Conservation (phyloP, 805 yeast genomes). For the Yamadazyma kitorensis region DNA sequence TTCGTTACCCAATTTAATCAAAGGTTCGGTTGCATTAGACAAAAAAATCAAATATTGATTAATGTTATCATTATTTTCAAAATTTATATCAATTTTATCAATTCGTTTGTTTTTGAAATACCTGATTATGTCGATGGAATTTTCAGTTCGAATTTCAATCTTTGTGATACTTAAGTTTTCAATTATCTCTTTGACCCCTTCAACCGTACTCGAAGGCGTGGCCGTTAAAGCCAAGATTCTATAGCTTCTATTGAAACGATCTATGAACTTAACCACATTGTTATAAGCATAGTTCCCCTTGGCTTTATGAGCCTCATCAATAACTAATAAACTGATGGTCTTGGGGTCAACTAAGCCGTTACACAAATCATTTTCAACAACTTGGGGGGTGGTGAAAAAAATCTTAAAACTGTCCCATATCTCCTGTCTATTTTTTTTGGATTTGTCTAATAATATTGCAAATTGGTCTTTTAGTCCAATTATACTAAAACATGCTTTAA, state of each 20-base stretch:
- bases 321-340: conserved; percentile 67
- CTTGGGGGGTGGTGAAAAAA: conserved; percentile 94
- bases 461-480: conserved; percentile 78
- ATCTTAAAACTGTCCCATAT: conserved; percentile 80
- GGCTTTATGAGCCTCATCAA: conserved; percentile 96
- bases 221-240: conserved; percentile 89
- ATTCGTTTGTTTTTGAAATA: conserved; percentile 71
- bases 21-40: conserved; percentile 65
- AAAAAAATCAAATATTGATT: conserved; percentile 35
- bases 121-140: conserved; percentile 71
- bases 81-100: conserved; percentile 56
- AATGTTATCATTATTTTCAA: conserved; percentile 39
- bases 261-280: conserved; percentile 65
- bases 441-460: conserved; percentile 70
- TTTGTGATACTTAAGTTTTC: conserved; percentile 68
- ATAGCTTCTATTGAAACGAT: conserved; percentile 55
- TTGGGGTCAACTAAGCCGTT: conserved; percentile 76
- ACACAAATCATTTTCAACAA: conserved; percentile 84
- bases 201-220: conserved; percentile 88
- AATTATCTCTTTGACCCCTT: conserved; percentile 83
- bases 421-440: conserved; percentile 56
- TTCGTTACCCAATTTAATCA: conserved; percentile 60
- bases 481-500: conserved; percentile 84
- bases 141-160: conserved; percentile 84
- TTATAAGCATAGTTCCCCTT: conserved; percentile 88